Percentiles rank a stretch among this genome's conserved stretches.
phyloP scores from a whole-genome alignment of 1,284 basidiomycete genomes.

The Rhizoctonia solani region DNA sequence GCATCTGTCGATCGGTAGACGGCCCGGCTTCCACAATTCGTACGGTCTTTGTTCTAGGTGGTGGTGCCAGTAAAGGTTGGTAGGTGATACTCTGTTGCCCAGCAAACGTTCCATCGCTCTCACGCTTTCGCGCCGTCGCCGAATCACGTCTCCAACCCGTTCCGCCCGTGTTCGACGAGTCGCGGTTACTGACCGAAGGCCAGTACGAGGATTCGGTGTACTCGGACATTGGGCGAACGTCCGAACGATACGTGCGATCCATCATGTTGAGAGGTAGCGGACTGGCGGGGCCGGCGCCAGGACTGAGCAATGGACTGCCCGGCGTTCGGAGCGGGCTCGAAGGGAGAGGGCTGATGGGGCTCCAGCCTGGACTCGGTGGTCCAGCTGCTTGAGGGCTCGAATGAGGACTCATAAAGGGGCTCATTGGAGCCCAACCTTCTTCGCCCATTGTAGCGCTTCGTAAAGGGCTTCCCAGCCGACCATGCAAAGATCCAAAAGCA shows the following conservation, averaged over 20 bases:
- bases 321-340: not conserved
- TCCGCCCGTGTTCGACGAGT: too few relatives aligned
- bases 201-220: slow-evolving; percentile 25
- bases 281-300: not conserved
- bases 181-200: slow-evolving; percentile 2
- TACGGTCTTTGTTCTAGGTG: slow-evolving; percentile 21
- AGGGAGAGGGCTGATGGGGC: not conserved
- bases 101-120: slow-evolving; percentile 17
- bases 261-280: slow-evolving; percentile 2
- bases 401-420: not conserved
- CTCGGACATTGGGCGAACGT: slow-evolving; percentile 25
- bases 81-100: not conserved
- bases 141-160: not conserved
- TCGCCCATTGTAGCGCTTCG: not conserved
- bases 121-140: slow-evolving; percentile 19
- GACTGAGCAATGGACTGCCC: not conserved
- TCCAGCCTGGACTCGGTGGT: slow-evolving; percentile 13
- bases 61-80: not conserved
- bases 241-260: not conserved
- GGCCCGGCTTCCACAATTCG: slow-evolving; percentile 10
- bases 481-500: slow-evolving; percentile 9
- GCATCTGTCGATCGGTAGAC: not conserved
- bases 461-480: slow-evolving; percentile 19
- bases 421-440: not conserved
- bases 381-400: not conserved